phyloP scores from a whole-genome alignment of 2,329 filamentous ascomycete genomes.

The Fusarium coicis region DNA sequence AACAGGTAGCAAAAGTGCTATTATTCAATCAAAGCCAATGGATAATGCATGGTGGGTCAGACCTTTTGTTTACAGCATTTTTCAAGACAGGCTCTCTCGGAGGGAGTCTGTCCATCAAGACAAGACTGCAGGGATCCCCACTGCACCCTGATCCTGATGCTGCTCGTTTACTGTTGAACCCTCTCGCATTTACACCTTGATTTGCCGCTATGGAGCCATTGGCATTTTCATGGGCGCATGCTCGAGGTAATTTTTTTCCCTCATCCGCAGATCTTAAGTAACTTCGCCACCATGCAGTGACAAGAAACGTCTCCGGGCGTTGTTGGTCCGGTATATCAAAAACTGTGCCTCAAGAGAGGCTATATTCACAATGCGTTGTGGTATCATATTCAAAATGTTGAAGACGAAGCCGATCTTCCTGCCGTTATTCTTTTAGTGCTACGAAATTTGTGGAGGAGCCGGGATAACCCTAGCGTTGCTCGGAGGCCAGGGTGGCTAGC shows the following conservation, averaged over 20 bases:
- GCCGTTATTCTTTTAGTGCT: slow-evolving; percentile 38
- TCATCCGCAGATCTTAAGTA: slow-evolving; percentile 26
- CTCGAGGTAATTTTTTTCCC: slow-evolving; percentile 29
- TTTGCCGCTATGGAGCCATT: slow-evolving; percentile 41
- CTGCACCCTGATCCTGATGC: slow-evolving; percentile 38
- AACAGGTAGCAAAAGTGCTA: slow-evolving; percentile 12
- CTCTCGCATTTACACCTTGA: slow-evolving; percentile 31
- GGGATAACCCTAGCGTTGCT: slow-evolving; percentile 45
- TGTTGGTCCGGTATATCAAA: slow-evolving; percentile 13
- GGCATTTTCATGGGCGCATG: slow-evolving; percentile 31
- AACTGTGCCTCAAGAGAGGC: slow-evolving; percentile 1
- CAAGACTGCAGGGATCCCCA: slow-evolving; percentile 32
- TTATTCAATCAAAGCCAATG: slow-evolving; percentile 25
- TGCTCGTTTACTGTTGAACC: slow-evolving; percentile 33
- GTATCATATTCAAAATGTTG: slow-evolving; percentile 17
- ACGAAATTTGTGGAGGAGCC: slow-evolving; percentile 44
- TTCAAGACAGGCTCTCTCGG: slow-evolving; percentile 21
- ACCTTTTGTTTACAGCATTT: slow-evolving; percentile 34
- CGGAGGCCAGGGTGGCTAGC: slow-evolving; percentile 38
- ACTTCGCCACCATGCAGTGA: slow-evolving; percentile 29
- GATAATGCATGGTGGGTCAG: slow-evolving; percentile 35
- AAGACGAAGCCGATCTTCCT: slow-evolving; percentile 39
- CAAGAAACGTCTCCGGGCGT: background rate
- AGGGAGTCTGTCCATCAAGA: slow-evolving; percentile 38
- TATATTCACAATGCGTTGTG: slow-evolving; percentile 23